A percentile compares a stretch with the other conserved stretches of the same genome.
Conservation (phyloP, 1,284 basidiomycete genomes). For the Sporisorium exsertum region DNA sequence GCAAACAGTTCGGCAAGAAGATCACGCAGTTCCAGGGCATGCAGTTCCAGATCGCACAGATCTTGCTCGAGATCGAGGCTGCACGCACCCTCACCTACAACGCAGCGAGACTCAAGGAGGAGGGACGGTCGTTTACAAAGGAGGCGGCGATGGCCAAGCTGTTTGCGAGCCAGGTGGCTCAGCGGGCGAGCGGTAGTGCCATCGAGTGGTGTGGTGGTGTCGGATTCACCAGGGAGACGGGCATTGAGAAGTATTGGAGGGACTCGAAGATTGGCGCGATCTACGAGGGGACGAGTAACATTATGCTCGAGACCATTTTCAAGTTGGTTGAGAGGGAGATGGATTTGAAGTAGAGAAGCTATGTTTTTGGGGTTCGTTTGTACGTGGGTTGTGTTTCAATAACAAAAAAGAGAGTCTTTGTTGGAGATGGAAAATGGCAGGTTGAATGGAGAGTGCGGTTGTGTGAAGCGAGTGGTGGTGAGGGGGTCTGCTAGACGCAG, state of each 20-base stretch:
- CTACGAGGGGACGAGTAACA: constrained; percentile 86
- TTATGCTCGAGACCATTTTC: constrained; percentile 95
- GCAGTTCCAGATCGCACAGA: constrained; percentile 89
- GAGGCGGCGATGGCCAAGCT: constrained; percentile 95
- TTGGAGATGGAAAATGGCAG: too few relatives aligned
- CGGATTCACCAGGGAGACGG: constrained; percentile 85
- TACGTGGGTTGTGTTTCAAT: not conserved
- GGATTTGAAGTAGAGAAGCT: constrained; percentile 52
- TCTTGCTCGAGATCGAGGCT: constrained; percentile 87
- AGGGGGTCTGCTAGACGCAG: constrained; percentile 49
- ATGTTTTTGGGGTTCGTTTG: not conserved
- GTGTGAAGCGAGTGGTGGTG: too few relatives aligned
- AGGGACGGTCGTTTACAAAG: constrained; percentile 90
- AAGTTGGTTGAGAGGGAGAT: constrained; percentile 72
- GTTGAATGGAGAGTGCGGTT: not conserved
- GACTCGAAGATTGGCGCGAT: constrained; percentile 85
- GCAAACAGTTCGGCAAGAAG: constrained; percentile 91
- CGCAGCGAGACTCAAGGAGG: constrained; percentile 91
- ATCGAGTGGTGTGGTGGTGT: constrained; percentile 98
- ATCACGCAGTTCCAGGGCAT: constrained; percentile 89
- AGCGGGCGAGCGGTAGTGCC: constrained; percentile 85
- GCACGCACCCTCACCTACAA: constrained; percentile 96
- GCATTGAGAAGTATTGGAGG: constrained; percentile 84
- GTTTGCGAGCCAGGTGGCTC: constrained; percentile 87
- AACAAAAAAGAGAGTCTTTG: too few relatives aligned